Evolutionary conservation across 768 basidiomycete species (phyloP).

Genomic region (Russula virescens): DNA sequence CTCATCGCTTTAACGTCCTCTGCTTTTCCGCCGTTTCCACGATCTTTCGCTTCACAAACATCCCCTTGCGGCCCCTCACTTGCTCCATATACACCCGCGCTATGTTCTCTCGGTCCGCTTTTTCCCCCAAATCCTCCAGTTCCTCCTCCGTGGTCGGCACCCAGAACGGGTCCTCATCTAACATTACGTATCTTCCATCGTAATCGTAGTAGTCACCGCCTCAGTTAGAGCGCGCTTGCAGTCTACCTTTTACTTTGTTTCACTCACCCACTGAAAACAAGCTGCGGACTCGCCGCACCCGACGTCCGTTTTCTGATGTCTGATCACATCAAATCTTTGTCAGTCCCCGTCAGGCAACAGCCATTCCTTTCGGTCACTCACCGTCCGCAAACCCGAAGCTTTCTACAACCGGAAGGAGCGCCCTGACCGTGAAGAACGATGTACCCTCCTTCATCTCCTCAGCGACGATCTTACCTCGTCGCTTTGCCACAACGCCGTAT

Average conservation of each 20-base stretch:
- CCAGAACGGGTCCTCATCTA: slow-evolving; percentile 96
- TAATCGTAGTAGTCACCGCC: slow-evolving; percentile 8
- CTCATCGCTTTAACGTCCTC: slow-evolving; percentile 60
- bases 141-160: slow-evolving; percentile 97
- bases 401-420: slow-evolving; percentile 91
- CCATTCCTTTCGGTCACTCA: slow-evolving; percentile 34
- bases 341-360: not conserved
- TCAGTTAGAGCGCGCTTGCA: not conserved
- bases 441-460: slow-evolving; percentile 99
- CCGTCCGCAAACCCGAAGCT: slow-evolving; percentile 98
- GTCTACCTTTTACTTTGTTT: not conserved
- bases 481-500: slow-evolving; percentile 88
- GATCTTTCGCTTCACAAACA: slow-evolving; percentile 93
- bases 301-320: slow-evolving; percentile 96
- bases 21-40: slow-evolving; percentile 98
- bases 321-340: slow-evolving; percentile 31
- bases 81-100: slow-evolving; percentile 89
- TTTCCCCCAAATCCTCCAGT: slow-evolving; percentile 93
- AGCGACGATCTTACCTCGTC: slow-evolving; percentile 86
- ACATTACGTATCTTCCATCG: slow-evolving; percentile 70
- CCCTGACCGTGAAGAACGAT: slow-evolving; percentile 86
- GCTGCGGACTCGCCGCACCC: slow-evolving; percentile 93
- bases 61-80: slow-evolving; percentile 87
- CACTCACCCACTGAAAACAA: slow-evolving; percentile 89
- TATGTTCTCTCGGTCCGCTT: slow-evolving; percentile 89